Evolutionary conservation across 2,329 filamentous ascomycete genomes (phyloP).

Genomic region (Fusarium brevicatenulatum): DNA sequence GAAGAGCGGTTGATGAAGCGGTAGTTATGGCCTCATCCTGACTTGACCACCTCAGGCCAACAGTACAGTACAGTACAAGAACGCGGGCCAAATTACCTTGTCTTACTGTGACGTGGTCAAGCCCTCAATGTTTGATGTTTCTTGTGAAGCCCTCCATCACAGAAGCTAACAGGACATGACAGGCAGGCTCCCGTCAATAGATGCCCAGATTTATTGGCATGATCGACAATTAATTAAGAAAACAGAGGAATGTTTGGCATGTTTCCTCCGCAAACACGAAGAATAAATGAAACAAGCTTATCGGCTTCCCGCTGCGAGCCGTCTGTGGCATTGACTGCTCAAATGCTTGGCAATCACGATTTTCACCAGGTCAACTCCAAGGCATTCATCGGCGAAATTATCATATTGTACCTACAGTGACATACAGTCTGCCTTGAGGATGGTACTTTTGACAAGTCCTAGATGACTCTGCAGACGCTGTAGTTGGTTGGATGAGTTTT

Average conservation of each 20-base stretch:
- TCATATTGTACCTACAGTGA: background rate
- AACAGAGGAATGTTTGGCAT: background rate
- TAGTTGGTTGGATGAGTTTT: constrained; percentile 16
- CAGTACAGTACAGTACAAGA: constrained; percentile 10
- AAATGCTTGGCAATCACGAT: constrained; percentile 31
- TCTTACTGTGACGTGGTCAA: constrained; percentile 22
- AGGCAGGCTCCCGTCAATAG: constrained; percentile 29
- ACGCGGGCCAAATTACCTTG: background rate
- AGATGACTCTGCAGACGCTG: constrained; percentile 1
- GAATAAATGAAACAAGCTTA: constrained; percentile 36
- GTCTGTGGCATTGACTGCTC: constrained; percentile 1
- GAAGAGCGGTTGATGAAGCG: constrained; percentile 6
- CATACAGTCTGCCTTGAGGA: background rate
- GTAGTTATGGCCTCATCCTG: constrained; percentile 7
- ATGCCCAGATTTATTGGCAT: constrained; percentile 8
- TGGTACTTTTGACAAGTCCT: constrained; percentile 16
- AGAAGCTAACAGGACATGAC: background rate
- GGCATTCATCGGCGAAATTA: background rate
- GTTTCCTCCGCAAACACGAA: constrained; percentile 14
- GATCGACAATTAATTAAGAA: background rate
- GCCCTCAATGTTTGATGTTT: background rate
- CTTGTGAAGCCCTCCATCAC: constrained; percentile 25
- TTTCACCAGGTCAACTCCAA: background rate
- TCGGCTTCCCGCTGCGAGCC: constrained; percentile 29
- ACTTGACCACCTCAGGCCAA: background rate